Conservation (phyloP, 2,329 filamentous ascomycete species). For the Aspergillus flavus region DNA sequence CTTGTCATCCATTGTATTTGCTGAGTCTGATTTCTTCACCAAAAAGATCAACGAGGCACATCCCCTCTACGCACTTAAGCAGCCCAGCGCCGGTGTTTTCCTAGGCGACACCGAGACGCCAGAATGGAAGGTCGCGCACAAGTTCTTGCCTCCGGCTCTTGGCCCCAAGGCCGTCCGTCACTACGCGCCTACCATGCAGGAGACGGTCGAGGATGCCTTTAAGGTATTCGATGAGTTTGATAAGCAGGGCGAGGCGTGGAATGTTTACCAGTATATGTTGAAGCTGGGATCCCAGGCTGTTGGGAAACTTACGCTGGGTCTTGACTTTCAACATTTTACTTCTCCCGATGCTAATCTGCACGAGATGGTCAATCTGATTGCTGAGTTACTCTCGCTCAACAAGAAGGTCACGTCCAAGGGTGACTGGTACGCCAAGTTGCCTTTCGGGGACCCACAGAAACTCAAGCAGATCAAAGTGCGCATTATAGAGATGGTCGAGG, state of each 20-base stretch:
- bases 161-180: conserved; percentile 63
- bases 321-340: conserved; percentile 51
- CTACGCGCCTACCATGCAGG: conserved; percentile 63
- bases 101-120: conserved; percentile 37
- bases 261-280: conserved; percentile 55
- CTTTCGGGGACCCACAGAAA: conserved; percentile 59
- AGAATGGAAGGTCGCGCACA: conserved; percentile 53
- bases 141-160: conserved; percentile 63
- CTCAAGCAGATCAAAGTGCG: conserved; percentile 32
- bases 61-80: conserved; percentile 33
- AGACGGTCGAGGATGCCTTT: conserved; percentile 56
- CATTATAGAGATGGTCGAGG: conserved; percentile 21
- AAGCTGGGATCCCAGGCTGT: conserved; percentile 50
- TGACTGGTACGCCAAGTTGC: conserved; percentile 59
- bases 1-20: conserved; percentile 50
- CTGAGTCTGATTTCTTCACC: conserved; percentile 57
- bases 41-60: conserved; percentile 50
- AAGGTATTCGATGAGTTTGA: conserved; percentile 54
- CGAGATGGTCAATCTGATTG: conserved; percentile 56
- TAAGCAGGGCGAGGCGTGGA: conserved; percentile 46
- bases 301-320: conserved; percentile 47
- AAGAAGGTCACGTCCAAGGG: conserved; percentile 60
- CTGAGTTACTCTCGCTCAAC: conserved; percentile 56
- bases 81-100: conserved; percentile 33
- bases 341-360: conserved; percentile 51